Base-by-base conservation (phyloP, 331 rosid genomes). In the Prunus yedoensis region DNA sequence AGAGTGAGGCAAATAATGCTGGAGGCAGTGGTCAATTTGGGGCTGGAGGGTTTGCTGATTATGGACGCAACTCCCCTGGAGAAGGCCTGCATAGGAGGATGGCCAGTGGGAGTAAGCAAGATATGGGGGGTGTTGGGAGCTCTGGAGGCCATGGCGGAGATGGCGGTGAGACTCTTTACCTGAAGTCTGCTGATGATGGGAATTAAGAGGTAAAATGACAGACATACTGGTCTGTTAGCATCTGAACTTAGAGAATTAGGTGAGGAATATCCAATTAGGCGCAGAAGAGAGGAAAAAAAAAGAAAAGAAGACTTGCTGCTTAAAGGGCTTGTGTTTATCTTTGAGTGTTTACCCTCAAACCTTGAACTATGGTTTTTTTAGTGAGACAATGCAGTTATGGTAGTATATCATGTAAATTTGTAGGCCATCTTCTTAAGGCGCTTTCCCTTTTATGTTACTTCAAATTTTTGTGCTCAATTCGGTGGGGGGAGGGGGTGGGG, bases 131-230 rank as follows among this genome's bases (percentile, higher is more conserved):
- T 28, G 88, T 88, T 0, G 96, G 93, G 51, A 87, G 87, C 85
- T 86, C 92, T 1, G 87, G 86, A 14, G 80, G 90, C 80, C 91
- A 87, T 30, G 76, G 76, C 16, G 89, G 91, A 12, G 98, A 90
- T 30, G 99, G 96, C 0, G 95, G 94, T 8, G 99, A 95, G 75
- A 85, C 74, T 17, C 92, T 89, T 23, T 95, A 92, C 87, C 88
- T 92, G 70, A 95, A 95, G 78, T 77, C 90, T 52, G 71, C 87
- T 25, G 97, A 90, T 66, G 93, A 89, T 70, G 90, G 87, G 18
- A 89, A 88, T 74, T 89, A 73, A 86, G 56, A 3, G 50, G 75
- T 4, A 28, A 28, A 75, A 68, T 54, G 74, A 32, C 47, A 15
- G 74, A 81, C 28, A 73, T 50, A 21, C 41, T 61, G 59, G 45